Evolutionary conservation across 78 protist genomes (phyloP).

Genomic region (Pelomyxa schiedti): DNA sequence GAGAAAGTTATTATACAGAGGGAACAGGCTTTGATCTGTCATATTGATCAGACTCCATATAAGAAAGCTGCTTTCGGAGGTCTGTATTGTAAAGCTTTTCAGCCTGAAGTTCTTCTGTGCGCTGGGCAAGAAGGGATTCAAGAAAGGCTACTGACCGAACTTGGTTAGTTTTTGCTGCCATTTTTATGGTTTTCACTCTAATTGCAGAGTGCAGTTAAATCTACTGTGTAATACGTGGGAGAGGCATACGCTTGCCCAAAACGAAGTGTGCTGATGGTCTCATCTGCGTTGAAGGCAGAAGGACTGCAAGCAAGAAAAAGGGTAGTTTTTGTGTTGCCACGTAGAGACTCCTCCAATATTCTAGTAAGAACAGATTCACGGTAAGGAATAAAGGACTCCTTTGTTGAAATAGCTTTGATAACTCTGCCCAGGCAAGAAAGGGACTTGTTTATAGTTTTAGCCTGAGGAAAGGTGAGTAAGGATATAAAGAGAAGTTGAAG

Average conservation of each 20-base stretch:
- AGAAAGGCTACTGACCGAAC: slow-evolving; percentile 32
- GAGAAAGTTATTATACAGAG: no score
- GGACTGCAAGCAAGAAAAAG: slow-evolving; percentile 55
- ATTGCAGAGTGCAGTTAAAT: no score
- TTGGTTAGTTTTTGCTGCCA: slow-evolving; percentile 33
- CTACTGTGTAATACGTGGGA: no score
- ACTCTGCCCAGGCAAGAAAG: slow-evolving; percentile 50
- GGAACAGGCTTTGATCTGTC: neutral
- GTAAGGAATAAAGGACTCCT: neutral
- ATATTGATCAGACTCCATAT: neutral
- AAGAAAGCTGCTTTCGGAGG: neutral
- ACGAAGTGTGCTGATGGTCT: slow-evolving; percentile 62
- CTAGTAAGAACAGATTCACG: neutral
- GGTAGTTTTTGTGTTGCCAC: slow-evolving; percentile 54
- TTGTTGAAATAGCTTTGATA: slow-evolving; percentile 40
- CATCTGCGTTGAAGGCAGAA: slow-evolving; percentile 41
- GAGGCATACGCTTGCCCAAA: no score
- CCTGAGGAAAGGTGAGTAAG: slow-evolving; percentile 22
- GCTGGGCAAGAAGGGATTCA: slow-evolving; percentile 13
- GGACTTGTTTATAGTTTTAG: slow-evolving; percentile 61
- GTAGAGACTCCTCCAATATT: neutral
- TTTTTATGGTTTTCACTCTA: slow-evolving; percentile 49
- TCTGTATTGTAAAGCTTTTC: neutral
- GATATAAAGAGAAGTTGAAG: neutral
- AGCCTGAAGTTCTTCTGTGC: slow-evolving; percentile 22